phyloP scores from a whole-genome alignment of 306 rosid species.

The Mimosa bimucronata region DNA sequence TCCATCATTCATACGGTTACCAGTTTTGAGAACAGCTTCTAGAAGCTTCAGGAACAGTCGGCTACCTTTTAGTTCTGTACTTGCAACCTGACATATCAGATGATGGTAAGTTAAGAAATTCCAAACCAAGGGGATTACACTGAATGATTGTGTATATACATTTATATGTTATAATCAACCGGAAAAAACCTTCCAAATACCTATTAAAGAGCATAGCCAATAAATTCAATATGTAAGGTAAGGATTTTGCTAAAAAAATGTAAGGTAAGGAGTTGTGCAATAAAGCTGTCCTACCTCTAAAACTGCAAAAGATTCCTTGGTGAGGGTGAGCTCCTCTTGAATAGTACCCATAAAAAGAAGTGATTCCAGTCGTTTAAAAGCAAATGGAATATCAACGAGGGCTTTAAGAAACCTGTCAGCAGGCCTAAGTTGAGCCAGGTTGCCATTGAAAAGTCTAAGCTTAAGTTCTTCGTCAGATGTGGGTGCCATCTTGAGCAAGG shows the following conservation, averaged over 20 bases:
- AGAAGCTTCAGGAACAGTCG: constrained; percentile 93
- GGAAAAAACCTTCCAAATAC: not conserved
- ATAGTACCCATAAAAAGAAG: constrained; percentile 75
- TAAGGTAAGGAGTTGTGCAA: constrained; percentile 15
- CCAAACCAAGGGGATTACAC: not conserved
- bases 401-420: constrained; percentile 89
- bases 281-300: constrained; percentile 66
- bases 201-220: constrained; percentile 29
- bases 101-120: not conserved
- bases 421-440: constrained; percentile 77
- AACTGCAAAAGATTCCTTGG: constrained; percentile 67
- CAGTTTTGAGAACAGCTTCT: constrained; percentile 99
- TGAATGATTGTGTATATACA: not conserved
- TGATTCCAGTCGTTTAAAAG: constrained; percentile 84
- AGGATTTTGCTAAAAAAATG: not conserved
- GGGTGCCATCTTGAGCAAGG: constrained; percentile 93
- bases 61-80: constrained; percentile 80
- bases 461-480: constrained; percentile 92
- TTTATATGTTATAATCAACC: not conserved
- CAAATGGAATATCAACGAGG: constrained; percentile 77
- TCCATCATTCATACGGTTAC: constrained; percentile 98
- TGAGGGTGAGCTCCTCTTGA: constrained; percentile 72
- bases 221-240: constrained; percentile 20
- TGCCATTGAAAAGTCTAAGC: constrained; percentile 80
- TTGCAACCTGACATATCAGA: constrained; percentile 73